phyloP scores from a whole-genome alignment of 2,329 filamentous ascomycete genomes.

The Tolypocladium sp. region DNA sequence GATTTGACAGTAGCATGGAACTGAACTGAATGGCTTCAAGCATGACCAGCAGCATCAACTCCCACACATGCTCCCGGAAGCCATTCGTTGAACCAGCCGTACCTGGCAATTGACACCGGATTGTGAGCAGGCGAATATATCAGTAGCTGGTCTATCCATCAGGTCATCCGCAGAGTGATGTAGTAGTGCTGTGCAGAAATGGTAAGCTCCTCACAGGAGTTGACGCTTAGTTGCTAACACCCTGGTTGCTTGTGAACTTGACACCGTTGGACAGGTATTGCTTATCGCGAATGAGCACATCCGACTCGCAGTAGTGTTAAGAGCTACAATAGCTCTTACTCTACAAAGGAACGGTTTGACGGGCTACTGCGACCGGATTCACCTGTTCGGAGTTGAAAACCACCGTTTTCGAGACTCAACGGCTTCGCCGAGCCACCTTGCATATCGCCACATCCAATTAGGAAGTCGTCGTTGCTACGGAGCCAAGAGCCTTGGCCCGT shows the following conservation, averaged over 20 bases:
- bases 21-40: not conserved
- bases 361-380: not conserved
- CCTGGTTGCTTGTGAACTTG: not conserved
- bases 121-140: not conserved
- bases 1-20: accelerated
- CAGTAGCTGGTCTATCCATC: not conserved
- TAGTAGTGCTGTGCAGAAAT: too few species aligned
- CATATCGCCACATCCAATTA: not conserved
- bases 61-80: not conserved
- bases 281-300: not conserved
- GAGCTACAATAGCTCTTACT: not conserved
- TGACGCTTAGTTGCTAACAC: not conserved
- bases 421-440: not conserved
- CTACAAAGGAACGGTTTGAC: not conserved
- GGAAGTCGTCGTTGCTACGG: not conserved
- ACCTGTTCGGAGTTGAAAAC: not conserved
- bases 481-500: not conserved
- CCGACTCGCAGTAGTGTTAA: not conserved
- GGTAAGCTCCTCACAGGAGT: not conserved
- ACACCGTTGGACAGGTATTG: not conserved
- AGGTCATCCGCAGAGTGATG: not conserved
- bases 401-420: not conserved
- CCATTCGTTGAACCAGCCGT: not conserved
- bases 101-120: not conserved
- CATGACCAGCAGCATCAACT: not conserved